Percentiles rank a stretch among this genome's conserved stretches.
Conservation (phyloP, 1,284 basidiomycete species). For the Boletus semigastroideus region DNA sequence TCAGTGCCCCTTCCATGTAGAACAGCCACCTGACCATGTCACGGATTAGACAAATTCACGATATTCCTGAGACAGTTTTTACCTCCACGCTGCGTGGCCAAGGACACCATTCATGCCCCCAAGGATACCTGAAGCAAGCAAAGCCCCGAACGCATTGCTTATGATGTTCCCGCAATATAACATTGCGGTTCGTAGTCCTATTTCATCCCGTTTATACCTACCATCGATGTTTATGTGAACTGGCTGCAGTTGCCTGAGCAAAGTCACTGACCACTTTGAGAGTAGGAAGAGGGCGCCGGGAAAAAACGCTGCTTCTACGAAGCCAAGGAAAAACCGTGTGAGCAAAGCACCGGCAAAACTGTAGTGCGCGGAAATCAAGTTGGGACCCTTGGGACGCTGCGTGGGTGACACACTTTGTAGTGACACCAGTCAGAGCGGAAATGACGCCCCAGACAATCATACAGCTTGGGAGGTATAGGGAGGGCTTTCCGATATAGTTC, state of each 20-base stretch:
- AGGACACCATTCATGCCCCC: slow-evolving; percentile 67
- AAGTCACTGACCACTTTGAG: slow-evolving; percentile 71
- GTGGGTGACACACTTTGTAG: slow-evolving; percentile 46
- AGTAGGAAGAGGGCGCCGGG: slow-evolving; percentile 70
- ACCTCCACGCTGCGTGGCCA: slow-evolving; percentile 77
- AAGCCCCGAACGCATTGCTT: slow-evolving; percentile 80
- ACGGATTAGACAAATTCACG: slow-evolving; percentile 8
- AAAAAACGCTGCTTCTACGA: slow-evolving; percentile 71
- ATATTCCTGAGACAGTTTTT: slow-evolving; percentile 24
- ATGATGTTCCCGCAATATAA: slow-evolving; percentile 58
- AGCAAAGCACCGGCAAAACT: slow-evolving; percentile 71
- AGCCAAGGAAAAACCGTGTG: slow-evolving; percentile 74
- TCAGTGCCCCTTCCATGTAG: slow-evolving; percentile 71
- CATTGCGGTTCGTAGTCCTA: slow-evolving; percentile 71
- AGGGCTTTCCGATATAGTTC: slow-evolving; percentile 71
- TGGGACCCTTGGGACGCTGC: neutral
- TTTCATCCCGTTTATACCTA: slow-evolving; percentile 44
- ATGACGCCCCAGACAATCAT: slow-evolving; percentile 75
- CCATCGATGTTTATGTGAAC: slow-evolving; percentile 47
- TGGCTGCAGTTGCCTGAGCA: neutral
- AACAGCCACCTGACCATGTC: slow-evolving; percentile 62
- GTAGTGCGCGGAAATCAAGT: neutral
- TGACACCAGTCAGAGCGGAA: slow-evolving; percentile 62
- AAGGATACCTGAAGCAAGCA: slow-evolving; percentile 77
- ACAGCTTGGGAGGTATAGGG: slow-evolving; percentile 69